phyloP scores from a whole-genome alignment of 768 basidiomycete genomes.

The Termitomyces sp. region DNA sequence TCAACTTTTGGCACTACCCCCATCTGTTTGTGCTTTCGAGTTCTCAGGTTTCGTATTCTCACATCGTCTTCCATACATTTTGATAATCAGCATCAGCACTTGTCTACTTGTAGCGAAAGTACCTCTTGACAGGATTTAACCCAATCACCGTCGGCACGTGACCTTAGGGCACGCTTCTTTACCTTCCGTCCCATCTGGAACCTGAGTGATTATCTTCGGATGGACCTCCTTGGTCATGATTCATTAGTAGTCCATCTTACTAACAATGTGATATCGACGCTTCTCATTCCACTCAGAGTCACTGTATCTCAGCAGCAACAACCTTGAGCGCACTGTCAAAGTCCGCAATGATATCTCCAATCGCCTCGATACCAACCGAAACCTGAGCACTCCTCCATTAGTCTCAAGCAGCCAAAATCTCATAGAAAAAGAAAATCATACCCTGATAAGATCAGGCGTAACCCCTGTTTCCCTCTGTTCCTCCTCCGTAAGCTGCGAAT shows the following conservation, averaged over 20 bases:
- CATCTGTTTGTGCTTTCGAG: not conserved
- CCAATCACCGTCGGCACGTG: no score
- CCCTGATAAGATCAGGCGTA: constrained; percentile 73
- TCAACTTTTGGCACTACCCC: not conserved
- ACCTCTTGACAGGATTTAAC: not conserved
- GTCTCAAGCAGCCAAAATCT: not conserved
- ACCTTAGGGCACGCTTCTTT: no score
- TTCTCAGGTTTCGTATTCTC: not conserved
- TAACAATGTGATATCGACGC: no score
- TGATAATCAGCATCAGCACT: not conserved
- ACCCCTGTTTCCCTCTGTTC: constrained; percentile 70
- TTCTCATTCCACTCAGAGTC: not conserved
- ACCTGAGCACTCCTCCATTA: constrained; percentile 15
- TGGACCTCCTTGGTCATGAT: not conserved
- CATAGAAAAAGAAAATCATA: constrained; percentile 25
- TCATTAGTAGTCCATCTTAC: no score
- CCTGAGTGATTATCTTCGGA: not conserved
- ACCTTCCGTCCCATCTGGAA: not conserved
- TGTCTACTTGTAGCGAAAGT: not conserved
- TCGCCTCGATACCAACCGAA: constrained; percentile 39
- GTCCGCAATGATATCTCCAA: constrained; percentile 40
- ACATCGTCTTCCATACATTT: not conserved
- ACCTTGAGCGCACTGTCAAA: constrained; percentile 29
- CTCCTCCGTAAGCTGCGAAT: constrained; percentile 60
- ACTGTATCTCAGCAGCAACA: not conserved